phyloP scores from a whole-genome alignment of 2,329 filamentous ascomycete genomes.

The Neonectria ditissima region DNA sequence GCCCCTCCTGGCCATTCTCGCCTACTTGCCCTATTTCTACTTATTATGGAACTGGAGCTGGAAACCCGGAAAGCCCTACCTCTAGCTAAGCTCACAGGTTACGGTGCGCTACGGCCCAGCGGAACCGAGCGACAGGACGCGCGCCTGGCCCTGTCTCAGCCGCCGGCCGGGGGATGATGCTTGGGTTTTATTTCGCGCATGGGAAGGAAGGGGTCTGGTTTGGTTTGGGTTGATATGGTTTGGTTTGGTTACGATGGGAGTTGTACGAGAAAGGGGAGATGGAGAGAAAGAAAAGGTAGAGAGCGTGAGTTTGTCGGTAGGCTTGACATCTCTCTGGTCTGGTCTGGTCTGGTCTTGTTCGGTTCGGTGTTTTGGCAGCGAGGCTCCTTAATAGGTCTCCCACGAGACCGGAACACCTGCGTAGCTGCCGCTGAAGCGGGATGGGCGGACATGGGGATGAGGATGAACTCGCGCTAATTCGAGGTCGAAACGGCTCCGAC shows the following conservation, averaged over 20 bases:
- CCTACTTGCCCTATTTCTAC: background rate
- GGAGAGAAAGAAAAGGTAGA: background rate
- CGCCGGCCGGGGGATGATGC: slow-evolving; percentile 20
- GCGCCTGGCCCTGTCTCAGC: slow-evolving; percentile 29
- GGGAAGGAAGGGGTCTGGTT: too few relatives aligned
- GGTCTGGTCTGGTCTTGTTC: too few relatives aligned
- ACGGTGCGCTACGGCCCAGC: slow-evolving; percentile 43
- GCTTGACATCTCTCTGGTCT: background rate
- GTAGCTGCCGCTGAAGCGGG: slow-evolving; percentile 31
- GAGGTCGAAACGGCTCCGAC: slow-evolving; percentile 8
- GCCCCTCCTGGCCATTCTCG: background rate
- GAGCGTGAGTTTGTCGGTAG: background rate
- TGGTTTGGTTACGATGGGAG: background rate
- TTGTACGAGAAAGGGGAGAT: background rate
- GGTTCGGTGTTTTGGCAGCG: background rate
- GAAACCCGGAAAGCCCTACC: background rate
- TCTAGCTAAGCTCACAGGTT: slow-evolving; percentile 4
- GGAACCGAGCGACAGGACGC: slow-evolving; percentile 37
- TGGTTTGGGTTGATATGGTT: too few relatives aligned
- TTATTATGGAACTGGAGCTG: background rate
- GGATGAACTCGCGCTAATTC: slow-evolving; percentile 19
- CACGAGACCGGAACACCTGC: slow-evolving; percentile 12
- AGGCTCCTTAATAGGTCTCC: background rate
- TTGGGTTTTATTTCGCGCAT: too few relatives aligned
- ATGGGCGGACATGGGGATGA: slow-evolving; percentile 23